Evolutionary conservation across 768 basidiomycete species (phyloP).

Genomic region (Hysterangium stoloniferum): DNA sequence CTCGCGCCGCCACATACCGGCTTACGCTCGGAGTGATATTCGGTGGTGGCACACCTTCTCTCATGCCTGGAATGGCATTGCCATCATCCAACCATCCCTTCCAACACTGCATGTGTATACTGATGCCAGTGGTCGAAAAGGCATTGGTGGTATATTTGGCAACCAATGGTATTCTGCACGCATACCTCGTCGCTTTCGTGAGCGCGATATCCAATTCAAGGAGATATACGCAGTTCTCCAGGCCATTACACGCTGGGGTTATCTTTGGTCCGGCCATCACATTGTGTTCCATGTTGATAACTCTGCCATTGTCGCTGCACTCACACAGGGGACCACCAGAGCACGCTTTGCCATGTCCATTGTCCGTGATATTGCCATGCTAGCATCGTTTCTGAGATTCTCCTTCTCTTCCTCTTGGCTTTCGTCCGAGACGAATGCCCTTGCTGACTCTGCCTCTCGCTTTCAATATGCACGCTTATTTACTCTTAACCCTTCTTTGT

Average conservation of each 20-base stretch:
- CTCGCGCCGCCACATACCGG: constrained; percentile 19
- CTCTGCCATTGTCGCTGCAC: too few species aligned
- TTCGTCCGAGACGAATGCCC: constrained; percentile 13
- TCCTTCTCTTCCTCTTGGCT: constrained; percentile 14
- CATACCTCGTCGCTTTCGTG: constrained; percentile 19
- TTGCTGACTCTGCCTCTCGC: constrained; percentile 17
- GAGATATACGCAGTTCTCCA: constrained; percentile 21
- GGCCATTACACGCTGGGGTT: constrained; percentile 24
- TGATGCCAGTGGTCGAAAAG: constrained; percentile 28
- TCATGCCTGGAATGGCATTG: constrained; percentile 26
- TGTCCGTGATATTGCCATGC: constrained; percentile 16
- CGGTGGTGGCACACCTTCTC: constrained; percentile 26
- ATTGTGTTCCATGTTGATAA: constrained; percentile 27
- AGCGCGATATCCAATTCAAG: constrained; percentile 27
- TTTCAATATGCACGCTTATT: constrained; percentile 21
- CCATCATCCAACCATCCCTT: constrained; percentile 3
- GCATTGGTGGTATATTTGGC: constrained; percentile 19
- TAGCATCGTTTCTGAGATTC: constrained; percentile 13
- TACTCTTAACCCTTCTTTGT: constrained; percentile 20
- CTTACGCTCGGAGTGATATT: constrained; percentile 18
- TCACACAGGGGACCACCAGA: too few species aligned
- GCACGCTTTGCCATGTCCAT: constrained; percentile 11
- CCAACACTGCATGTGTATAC: constrained; percentile 20
- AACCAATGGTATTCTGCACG: constrained; percentile 22
- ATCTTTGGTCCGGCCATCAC: constrained; percentile 19